These are phyloP conservation scores for Echites panduratus DNA, from an alignment of 257 asterid genomes.

Conservation along the genomic window DNA sequence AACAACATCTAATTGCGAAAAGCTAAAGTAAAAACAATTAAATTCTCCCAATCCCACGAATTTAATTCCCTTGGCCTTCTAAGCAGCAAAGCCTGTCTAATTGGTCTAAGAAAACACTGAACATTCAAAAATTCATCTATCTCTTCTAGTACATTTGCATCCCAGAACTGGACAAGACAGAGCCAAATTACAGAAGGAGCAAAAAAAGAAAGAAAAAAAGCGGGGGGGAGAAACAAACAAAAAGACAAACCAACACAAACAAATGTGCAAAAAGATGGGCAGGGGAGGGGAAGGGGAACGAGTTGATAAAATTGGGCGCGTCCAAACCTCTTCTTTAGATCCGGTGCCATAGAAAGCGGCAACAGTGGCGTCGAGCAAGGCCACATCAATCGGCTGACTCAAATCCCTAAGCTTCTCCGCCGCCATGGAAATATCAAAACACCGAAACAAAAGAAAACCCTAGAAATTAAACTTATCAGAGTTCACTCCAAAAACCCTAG, in stretches of 20 bases:
- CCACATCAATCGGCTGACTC: slow-evolving; percentile 82
- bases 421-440: slow-evolving; percentile 45
- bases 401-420: slow-evolving; percentile 85
- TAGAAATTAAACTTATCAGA: slow-evolving; percentile 4
- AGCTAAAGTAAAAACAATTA: not conserved
- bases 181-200: not conserved
- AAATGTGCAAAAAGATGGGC: not conserved
- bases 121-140: not conserved
- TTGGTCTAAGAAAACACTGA: not conserved
- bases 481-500: slow-evolving; percentile 25
- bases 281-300: not conserved
- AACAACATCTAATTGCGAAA: not conserved
- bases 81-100: not conserved
- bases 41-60: not conserved
- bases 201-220: not conserved
- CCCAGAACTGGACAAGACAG: not conserved
- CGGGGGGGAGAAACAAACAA: no score
- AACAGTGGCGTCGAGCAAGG: slow-evolving; percentile 86
- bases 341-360: slow-evolving; percentile 96
- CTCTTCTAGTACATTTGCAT: not conserved
- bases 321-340: slow-evolving; percentile 88
- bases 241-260: not conserved
- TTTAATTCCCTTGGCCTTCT: not conserved
- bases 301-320: not conserved
- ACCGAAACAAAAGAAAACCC: slow-evolving; percentile 29